A percentile compares a stretch with the other conserved stretches of the same genome.
Conservation (phyloP, 2,329 filamentous ascomycete species). For the Fusarium dimerum region DNA sequence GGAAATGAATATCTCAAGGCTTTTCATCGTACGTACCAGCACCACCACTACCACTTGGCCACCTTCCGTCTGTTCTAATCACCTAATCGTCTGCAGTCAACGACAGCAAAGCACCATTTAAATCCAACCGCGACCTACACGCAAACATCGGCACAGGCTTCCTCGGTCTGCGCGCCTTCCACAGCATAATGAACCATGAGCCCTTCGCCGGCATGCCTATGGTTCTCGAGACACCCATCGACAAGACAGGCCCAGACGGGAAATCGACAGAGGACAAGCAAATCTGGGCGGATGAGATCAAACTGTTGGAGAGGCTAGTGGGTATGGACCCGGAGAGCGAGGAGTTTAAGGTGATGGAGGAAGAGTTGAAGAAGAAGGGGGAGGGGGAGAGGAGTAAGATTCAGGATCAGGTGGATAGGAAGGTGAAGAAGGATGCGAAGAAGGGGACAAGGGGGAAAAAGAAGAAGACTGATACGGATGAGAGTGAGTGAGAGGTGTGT, state of each 20-base stretch:
- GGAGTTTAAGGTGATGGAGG: conserved; percentile 69
- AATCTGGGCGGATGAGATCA: conserved; percentile 93
- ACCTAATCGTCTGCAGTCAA: conserved; percentile 59
- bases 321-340: conserved; percentile 77
- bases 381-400: conserved; percentile 71
- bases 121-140: conserved; percentile 83
- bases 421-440: conserved; percentile 59
- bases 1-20: conserved; percentile 80
- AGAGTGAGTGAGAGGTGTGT: conserved; percentile 30
- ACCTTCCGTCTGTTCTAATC: background rate
- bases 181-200: conserved; percentile 83
- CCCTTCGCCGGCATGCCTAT: conserved; percentile 80
- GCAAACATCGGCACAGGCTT: conserved; percentile 97
- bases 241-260: conserved; percentile 65
- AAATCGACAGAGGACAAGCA: conserved; percentile 74
- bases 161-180: conserved; percentile 85
- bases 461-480: conserved; percentile 33
- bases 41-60: too few relatives aligned
- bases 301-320: conserved; percentile 84
- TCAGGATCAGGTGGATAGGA: conserved; percentile 77
- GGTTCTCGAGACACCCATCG: conserved; percentile 95
- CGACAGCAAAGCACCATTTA: conserved; percentile 89
- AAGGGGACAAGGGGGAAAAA: conserved; percentile 27
- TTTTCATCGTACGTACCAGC: conserved; percentile 58
- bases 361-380: conserved; percentile 67